Base-by-base conservation (phyloP, 73 alveolate genomes). In the Paramecium sexaurelia region DNA sequence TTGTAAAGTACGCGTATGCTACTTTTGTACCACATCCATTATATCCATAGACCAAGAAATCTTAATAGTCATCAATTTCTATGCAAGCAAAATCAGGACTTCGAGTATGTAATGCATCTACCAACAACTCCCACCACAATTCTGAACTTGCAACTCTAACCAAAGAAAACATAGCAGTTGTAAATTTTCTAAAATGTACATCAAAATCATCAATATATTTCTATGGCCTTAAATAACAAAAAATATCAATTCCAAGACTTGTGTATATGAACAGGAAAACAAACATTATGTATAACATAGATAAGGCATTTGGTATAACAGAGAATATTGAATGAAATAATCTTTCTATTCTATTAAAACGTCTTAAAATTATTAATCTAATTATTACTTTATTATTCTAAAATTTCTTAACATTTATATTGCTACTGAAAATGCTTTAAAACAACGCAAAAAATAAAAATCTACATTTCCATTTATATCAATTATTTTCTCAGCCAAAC, bases 131-230 rank as follows among this genome's bases (percentile, higher is more conserved):
- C 75, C 68, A 78, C 90, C 90, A 78, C 41, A 29, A 78, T 43
- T 78, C 90, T 20, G 75, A 41, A 33, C 90, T 78, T 41, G 90
- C 90, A 33, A 78, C 90, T 78, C 73, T 78, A 41, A 78, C 90
- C 8, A 78, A 45, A n/a, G 90, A 41, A 33, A 78, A 78, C 90
- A 78, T 78, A 1, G 90, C 90, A 78, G 90, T 78, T 22, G 90
- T n/a, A 78, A 78, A 78, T 22, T 39, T 78, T 78, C 71, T 19
- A 43, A 78, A 78, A 78, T 78, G 90, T 43, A 45, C 29, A 78
- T 78, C 90, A 78, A 41, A 78, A 39, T 43, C 90, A 39, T 78
- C 55, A 19, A 78, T 41, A 19, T 19, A 78, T 78, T 37, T 22
- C 20, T 78, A 78, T 15, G 90, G 90, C 20, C 71, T 78, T 45